Percentiles rank a stretch among this genome's conserved stretches.
Evolutionary conservation across 2,329 filamentous ascomycete genomes (phyloP).

Genomic region (Rhynchosporium secalis): DNA sequence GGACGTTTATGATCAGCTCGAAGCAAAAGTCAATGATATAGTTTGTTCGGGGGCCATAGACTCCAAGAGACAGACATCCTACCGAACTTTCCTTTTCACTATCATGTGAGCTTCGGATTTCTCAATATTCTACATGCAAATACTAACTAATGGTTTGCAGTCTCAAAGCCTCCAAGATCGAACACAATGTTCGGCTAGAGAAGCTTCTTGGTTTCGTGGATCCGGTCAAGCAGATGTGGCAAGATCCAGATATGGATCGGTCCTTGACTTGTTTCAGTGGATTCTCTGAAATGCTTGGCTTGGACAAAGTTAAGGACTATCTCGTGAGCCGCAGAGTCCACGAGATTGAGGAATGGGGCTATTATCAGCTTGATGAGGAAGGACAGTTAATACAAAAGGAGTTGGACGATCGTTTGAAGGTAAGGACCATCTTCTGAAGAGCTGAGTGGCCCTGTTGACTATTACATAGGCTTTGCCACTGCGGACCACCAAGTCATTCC

Average conservation of each 20-base stretch:
- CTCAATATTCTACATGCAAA: too few relatives aligned
- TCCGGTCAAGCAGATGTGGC: constrained; percentile 82
- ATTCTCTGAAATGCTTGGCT: constrained; percentile 77
- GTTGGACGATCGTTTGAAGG: constrained; percentile 73
- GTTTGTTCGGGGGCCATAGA: constrained; percentile 71
- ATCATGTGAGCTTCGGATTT: constrained; percentile 63
- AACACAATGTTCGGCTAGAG: constrained; percentile 67
- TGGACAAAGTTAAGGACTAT: constrained; percentile 81
- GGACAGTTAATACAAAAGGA: constrained; percentile 77
- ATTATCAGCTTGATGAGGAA: constrained; percentile 72
- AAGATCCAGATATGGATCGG: constrained; percentile 64
- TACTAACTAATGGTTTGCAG: constrained; percentile 45
- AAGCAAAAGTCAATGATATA: constrained; percentile 79
- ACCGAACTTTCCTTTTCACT: constrained; percentile 88
- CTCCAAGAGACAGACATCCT: constrained; percentile 80
- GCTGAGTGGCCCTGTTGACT: not conserved
- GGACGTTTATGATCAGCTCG: constrained; percentile 85
- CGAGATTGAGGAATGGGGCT: constrained; percentile 79
- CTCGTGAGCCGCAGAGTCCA: constrained; percentile 72
- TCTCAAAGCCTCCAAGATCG: constrained; percentile 77
- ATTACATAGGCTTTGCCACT: constrained; percentile 63
- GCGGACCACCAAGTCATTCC: constrained; percentile 83
- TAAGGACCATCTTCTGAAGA: constrained; percentile 35
- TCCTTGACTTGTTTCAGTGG: constrained; percentile 72
- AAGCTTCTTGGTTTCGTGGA: constrained; percentile 76